Conservation (phyloP, 2,329 filamentous ascomycete species). For the Trichoderma endophyticum region DNA sequence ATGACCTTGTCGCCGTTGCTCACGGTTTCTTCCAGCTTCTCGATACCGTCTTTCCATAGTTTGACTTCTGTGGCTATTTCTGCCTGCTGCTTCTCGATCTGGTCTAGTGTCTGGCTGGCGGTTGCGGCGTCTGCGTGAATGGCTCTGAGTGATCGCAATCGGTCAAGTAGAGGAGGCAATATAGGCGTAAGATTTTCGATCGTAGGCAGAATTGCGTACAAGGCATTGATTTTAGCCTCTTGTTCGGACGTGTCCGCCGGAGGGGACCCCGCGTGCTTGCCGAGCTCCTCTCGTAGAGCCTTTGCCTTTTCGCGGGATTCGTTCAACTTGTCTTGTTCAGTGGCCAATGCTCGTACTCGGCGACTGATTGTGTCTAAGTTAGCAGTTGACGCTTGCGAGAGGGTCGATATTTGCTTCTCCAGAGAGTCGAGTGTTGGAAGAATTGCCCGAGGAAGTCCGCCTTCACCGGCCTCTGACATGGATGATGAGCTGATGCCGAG, state of each 20-base stretch:
- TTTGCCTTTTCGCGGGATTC: conserved; percentile 63
- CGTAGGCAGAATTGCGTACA: conserved; percentile 84
- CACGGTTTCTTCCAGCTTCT: conserved; percentile 74
- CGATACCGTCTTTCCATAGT: conserved; percentile 79
- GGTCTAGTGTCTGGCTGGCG: conserved; percentile 72
- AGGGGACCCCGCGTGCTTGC: conserved; percentile 40
- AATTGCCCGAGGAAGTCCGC: conserved; percentile 63
- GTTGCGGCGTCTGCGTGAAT: conserved; percentile 85
- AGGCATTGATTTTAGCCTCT: conserved; percentile 80
- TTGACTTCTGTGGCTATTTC: conserved; percentile 82
- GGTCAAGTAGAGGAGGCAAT: conserved; percentile 79
- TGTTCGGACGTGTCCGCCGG: conserved; percentile 62
- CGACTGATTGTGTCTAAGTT: conserved; percentile 70
- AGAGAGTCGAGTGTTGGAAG: conserved; percentile 78
- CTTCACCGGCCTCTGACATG: conserved; percentile 58
- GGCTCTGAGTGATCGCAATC: conserved; percentile 75
- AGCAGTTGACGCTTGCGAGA: conserved; percentile 69
- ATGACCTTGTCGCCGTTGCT: conserved; percentile 66
- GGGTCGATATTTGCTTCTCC: conserved; percentile 72
- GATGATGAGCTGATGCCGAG: conserved; percentile 74
- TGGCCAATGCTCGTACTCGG: conserved; percentile 64
- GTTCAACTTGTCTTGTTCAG: conserved; percentile 70
- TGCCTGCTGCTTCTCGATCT: conserved; percentile 73
- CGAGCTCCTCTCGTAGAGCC: conserved; percentile 57
- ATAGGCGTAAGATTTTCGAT: conserved; percentile 84